Evolutionary conservation across 176 grass and related monocot species (phyloP).

Genomic region (Secale cereale): DNA sequence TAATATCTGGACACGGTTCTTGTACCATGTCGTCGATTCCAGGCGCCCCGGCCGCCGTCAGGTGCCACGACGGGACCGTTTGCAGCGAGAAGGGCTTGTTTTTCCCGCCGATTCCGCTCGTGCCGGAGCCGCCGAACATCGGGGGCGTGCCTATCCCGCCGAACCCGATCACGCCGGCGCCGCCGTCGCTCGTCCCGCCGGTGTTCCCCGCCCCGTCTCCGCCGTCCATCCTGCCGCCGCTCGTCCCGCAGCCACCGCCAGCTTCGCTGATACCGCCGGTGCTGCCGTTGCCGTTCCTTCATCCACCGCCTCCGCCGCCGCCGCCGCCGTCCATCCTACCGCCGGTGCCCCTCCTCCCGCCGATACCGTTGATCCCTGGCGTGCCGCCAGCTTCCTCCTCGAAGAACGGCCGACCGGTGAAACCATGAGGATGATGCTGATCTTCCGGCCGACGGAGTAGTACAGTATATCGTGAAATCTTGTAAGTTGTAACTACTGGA

Average conservation of each 20-base stretch:
- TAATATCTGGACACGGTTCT: neutral
- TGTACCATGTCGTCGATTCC: neutral
- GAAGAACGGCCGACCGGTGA: neutral
- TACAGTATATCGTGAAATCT: neutral
- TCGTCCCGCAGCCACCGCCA: conserved; percentile 37
- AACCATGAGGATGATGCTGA: neutral
- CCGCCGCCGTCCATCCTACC: conserved; percentile 36
- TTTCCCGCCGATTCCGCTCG: conserved; percentile 42
- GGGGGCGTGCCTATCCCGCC: conserved; percentile 53
- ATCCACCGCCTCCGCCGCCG: conserved; percentile 16
- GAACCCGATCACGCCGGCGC: conserved; percentile 42
- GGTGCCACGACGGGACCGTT: conserved; percentile 27
- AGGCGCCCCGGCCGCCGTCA: neutral
- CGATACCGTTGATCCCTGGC: conserved; percentile 24
- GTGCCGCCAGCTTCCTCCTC: conserved; percentile 29
- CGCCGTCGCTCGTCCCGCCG: conserved; percentile 41
- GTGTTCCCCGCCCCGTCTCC: conserved; percentile 31
- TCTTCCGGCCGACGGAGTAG: too few relatives aligned
- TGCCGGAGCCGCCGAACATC: conserved; percentile 45
- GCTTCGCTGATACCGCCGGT: conserved; percentile 29
- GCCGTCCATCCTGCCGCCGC: conserved; percentile 42
- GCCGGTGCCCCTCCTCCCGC: conserved; percentile 15
- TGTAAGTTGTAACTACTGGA: neutral
- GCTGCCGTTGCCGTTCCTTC: conserved; percentile 22
- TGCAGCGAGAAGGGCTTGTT: conserved; percentile 26